These are phyloP conservation scores for Pisolithus sp. DNA, from an alignment of 768 basidiomycete genomes.

Conservation along the genomic window DNA sequence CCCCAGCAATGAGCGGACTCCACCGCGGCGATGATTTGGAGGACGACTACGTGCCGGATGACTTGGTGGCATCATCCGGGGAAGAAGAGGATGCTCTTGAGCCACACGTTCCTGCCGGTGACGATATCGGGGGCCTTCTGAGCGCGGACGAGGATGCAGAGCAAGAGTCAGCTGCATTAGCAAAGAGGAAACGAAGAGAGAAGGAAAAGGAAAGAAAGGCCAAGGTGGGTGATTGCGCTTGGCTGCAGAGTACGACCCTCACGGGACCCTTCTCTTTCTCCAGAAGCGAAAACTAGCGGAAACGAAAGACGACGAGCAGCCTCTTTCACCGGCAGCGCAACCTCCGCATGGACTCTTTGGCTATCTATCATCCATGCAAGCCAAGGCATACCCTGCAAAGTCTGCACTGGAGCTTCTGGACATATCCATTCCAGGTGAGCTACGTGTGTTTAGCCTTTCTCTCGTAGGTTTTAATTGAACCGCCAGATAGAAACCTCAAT, in stretches of 20 bases:
- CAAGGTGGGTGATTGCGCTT: constrained; percentile 42
- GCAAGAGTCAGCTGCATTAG: constrained; percentile 24
- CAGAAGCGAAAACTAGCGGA: constrained; percentile 66
- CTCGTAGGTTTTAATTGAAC: constrained; percentile 41
- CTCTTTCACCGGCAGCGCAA: constrained; percentile 48
- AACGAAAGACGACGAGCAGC: constrained; percentile 30
- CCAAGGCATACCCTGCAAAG: constrained; percentile 60
- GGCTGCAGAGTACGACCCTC: constrained; percentile 4
- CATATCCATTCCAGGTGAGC: constrained; percentile 68
- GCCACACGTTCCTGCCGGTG: constrained; percentile 23
- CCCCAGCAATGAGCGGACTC: constrained; percentile 21
- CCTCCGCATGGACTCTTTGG: constrained; percentile 51
- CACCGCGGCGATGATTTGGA: constrained; percentile 71
- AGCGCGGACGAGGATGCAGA: constrained; percentile 41
- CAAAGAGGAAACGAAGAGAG: constrained; percentile 69
- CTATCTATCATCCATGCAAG: constrained; percentile 61
- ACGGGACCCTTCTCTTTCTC: constrained; percentile 2
- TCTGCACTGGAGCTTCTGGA: constrained; percentile 78
- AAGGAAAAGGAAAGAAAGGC: constrained; percentile 68
- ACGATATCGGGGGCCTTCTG: constrained; percentile 35
- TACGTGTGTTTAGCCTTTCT: background rate
- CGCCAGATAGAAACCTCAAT: constrained; percentile 61
- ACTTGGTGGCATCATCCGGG: constrained; percentile 56
- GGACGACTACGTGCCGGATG: constrained; percentile 74
- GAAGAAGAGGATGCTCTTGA: constrained; percentile 39